Evolutionary conservation across 768 basidiomycete species (phyloP).

Genomic region (Amanita pseudoporphyria): DNA sequence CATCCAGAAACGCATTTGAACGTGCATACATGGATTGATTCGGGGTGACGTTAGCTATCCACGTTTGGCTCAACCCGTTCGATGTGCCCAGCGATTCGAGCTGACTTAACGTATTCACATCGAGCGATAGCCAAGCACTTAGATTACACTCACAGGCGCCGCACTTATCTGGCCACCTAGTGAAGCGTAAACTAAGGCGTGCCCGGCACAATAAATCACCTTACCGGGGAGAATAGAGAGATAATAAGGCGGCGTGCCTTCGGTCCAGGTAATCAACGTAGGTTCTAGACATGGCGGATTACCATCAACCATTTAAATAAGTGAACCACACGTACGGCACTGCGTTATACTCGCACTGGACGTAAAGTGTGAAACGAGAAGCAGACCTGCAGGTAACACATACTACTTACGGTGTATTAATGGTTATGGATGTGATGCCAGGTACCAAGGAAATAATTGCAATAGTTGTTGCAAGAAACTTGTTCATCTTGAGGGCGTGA

Average conservation of each 20-base stretch:
- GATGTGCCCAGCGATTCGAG: constrained; percentile 42
- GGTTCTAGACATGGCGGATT: constrained; percentile 40
- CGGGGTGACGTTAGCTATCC: constrained; percentile 39
- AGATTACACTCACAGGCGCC: constrained; percentile 30
- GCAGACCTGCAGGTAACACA: neutral
- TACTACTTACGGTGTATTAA: constrained; percentile 53
- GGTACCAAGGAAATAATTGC: constrained; percentile 30
- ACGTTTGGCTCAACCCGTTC: constrained; percentile 35
- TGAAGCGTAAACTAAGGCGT: constrained; percentile 1
- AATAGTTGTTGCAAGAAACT: constrained; percentile 24
- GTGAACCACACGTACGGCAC: constrained; percentile 36
- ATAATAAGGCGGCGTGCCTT: constrained; percentile 47
- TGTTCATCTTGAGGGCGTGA: constrained; percentile 21
- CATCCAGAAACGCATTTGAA: neutral
- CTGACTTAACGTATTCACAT: constrained; percentile 23
- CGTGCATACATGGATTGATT: constrained; percentile 39
- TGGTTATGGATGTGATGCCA: constrained; percentile 32
- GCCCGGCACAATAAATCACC: neutral
- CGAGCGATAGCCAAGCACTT: constrained; percentile 7
- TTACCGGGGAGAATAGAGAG: constrained; percentile 53
- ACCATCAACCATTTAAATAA: neutral
- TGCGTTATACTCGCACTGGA: constrained; percentile 22
- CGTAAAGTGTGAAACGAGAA: neutral
- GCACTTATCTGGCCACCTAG: constrained; percentile 45
- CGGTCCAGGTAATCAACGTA: constrained; percentile 40